Percentiles rank a stretch among this genome's conserved stretches.
Conservation (phyloP, 2,329 filamentous ascomycete species). For the Laburnicola sp. region DNA sequence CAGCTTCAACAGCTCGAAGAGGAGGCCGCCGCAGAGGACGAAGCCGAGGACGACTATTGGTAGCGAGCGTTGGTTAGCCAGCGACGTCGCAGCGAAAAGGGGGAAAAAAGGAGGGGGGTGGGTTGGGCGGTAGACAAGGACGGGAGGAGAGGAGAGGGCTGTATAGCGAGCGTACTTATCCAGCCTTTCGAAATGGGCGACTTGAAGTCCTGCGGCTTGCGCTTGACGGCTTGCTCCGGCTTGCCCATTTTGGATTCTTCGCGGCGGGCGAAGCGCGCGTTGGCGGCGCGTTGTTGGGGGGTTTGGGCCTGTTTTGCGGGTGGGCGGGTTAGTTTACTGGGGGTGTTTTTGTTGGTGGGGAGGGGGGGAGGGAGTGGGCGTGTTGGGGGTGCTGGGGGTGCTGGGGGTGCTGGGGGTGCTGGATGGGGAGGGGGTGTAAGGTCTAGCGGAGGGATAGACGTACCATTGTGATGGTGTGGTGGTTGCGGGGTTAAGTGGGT, state of each 20-base stretch:
- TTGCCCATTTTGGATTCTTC: constrained; percentile 77
- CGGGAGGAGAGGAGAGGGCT: not conserved
- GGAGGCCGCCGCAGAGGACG: constrained; percentile 62
- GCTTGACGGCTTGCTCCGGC: constrained; percentile 49
- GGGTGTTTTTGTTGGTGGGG: not conserved
- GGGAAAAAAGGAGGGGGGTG: not conserved
- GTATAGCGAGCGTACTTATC: constrained; percentile 57
- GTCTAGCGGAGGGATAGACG: not conserved
- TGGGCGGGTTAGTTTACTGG: not conserved
- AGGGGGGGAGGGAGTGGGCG: not conserved
- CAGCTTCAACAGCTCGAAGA: constrained; percentile 60
- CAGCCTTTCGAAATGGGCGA: constrained; percentile 60
- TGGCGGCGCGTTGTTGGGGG: constrained; percentile 78
- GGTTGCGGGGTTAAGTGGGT: not conserved
- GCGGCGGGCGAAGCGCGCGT: constrained; percentile 74
- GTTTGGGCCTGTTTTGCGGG: constrained; percentile 69
- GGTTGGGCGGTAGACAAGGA: not conserved
- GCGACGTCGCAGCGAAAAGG: not conserved
- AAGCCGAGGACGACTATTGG: constrained; percentile 62
- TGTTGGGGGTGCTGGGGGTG: not conserved
- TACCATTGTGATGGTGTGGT: not conserved
- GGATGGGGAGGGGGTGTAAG: not conserved
- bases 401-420: not conserved
- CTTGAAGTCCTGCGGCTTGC: constrained; percentile 56
- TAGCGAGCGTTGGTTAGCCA: constrained; percentile 1